Evolutionary conservation across 2,329 filamentous ascomycete genomes (phyloP).

Genomic region (Fusarium brevicatenulatum): DNA sequence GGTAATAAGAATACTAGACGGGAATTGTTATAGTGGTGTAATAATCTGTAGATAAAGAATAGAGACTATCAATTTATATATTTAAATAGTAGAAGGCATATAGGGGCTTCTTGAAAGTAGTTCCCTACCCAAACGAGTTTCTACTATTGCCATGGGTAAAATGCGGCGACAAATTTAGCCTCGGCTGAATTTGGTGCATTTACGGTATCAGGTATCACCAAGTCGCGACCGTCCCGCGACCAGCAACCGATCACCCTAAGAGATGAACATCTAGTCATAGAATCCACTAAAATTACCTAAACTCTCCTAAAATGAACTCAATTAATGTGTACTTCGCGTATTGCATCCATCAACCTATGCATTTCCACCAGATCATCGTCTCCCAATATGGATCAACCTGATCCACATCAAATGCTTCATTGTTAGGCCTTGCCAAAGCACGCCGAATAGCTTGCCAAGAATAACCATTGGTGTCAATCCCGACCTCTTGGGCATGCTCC

Average conservation of each 20-base stretch:
- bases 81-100: fast-evolving
- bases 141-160: neutral
- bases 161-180: neutral
- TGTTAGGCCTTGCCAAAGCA: neutral
- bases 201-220: too few relatives aligned
- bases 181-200: neutral
- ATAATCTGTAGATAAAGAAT: fast-evolving
- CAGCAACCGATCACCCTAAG: fast-evolving
- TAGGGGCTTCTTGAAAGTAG: fast-evolving
- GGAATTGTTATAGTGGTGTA: fast-evolving
- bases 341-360: neutral
- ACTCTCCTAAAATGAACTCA: too few relatives aligned
- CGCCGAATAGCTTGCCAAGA: neutral
- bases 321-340: too few relatives aligned
- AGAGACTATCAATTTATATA: fast-evolving
- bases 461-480: neutral
- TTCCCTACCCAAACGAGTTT: fast-evolving
- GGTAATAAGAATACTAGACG: fast-evolving
- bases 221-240: neutral
- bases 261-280: fast-evolving
- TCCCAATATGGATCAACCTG: neutral
- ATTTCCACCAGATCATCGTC: neutral
- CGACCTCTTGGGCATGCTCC: neutral
- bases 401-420: neutral
- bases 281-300: neutral